phyloP scores from a whole-genome alignment of 2,329 filamentous ascomycete genomes.

The Nigrospora sphaerica region DNA sequence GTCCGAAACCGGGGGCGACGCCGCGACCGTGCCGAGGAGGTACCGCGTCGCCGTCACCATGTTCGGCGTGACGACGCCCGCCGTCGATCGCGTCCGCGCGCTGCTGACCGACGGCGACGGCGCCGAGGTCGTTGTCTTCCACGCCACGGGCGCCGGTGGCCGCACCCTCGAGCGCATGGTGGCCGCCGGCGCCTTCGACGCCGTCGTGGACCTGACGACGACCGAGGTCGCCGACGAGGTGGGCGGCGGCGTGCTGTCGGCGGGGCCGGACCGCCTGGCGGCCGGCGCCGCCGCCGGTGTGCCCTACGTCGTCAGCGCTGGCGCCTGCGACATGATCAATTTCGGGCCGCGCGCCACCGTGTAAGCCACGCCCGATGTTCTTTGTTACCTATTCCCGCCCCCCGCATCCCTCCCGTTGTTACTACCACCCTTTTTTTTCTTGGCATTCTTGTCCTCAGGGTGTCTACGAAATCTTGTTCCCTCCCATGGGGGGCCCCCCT shows the following conservation, averaged over 20 bases:
- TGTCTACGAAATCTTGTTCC: too few relatives aligned
- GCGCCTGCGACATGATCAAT: slow-evolving; percentile 55
- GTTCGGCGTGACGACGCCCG: slow-evolving; percentile 68
- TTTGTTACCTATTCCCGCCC: too few relatives aligned
- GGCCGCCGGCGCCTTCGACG: slow-evolving; percentile 50
- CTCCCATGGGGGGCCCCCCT: too few relatives aligned
- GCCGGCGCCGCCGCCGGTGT: slow-evolving; percentile 50
- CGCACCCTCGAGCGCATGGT: slow-evolving; percentile 62
- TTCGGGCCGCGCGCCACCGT: slow-evolving; percentile 51
- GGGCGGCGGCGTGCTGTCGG: slow-evolving; percentile 56
- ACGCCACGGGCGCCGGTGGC: slow-evolving; percentile 63
- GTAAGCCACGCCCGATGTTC: neutral
- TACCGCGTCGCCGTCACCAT: slow-evolving; percentile 59
- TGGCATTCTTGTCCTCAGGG: slow-evolving; percentile 16
- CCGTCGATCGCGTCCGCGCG: slow-evolving; percentile 46
- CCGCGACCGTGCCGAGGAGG: slow-evolving; percentile 15
- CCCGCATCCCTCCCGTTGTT: neutral
- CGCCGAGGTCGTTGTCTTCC: slow-evolving; percentile 59
- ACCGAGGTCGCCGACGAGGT: slow-evolving; percentile 61
- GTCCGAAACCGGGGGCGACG: neutral
- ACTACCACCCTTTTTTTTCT: slow-evolving; percentile 6
- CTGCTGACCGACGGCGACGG: slow-evolving; percentile 34
- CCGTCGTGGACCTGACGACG: slow-evolving; percentile 63
- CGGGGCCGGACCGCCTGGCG: slow-evolving; percentile 48
- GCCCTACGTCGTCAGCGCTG: slow-evolving; percentile 43